Base-by-base conservation (phyloP, 805 yeast species). In the Ogataea pignaliae region DNA sequence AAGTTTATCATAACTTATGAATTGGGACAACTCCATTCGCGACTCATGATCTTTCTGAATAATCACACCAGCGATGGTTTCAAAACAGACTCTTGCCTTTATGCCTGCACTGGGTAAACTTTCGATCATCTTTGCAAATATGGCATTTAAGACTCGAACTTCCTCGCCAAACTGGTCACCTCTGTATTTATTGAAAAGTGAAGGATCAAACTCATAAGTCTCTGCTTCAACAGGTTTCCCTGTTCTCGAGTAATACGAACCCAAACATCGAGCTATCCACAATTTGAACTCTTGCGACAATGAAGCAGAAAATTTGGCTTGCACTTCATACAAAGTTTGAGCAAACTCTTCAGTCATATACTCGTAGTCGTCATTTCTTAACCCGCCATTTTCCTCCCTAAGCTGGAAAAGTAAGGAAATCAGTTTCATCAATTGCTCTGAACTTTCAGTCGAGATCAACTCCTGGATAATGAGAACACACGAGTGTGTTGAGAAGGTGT, bases 41-140 rank as follows among this genome's bases (percentile, higher is more conserved):
- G 42, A 42, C 1, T 42, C 37, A n/a, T 52, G 46, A 42, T 55
- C 60, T 28, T 59, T 63, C 44, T 60, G 51, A 1, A 72, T 46
- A 14, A 74, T 53, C 10, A 61, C 68, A 1, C 79, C 78, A 9
- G 72, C 34, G 6, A 72, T 54, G 3, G 69, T 47, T 34, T 76
- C 78, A 36, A 72, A 60, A 40, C 66, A 55, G 5, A 50, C 33
- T 10, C 36, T 36, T 4, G 63, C 60, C 10, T 54, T 52, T 2
- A 53, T n/a, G 31, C 60, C 43, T 1, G 53, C 48, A 1, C 40
- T 30, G 1, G 52, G 46, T 11, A 56, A 42, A 10, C 47, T 43
- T 0, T 50, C 43, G 0, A 61, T 17, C 30, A 75, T 51, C 10
- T 51, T 42, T 2, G 52, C 46, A 42, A 70, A 62, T 0, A 66